These are phyloP conservation scores for Coniferiporia sulphurascens DNA, from an alignment of 1,284 basidiomycete genomes.

Conservation along the genomic window DNA sequence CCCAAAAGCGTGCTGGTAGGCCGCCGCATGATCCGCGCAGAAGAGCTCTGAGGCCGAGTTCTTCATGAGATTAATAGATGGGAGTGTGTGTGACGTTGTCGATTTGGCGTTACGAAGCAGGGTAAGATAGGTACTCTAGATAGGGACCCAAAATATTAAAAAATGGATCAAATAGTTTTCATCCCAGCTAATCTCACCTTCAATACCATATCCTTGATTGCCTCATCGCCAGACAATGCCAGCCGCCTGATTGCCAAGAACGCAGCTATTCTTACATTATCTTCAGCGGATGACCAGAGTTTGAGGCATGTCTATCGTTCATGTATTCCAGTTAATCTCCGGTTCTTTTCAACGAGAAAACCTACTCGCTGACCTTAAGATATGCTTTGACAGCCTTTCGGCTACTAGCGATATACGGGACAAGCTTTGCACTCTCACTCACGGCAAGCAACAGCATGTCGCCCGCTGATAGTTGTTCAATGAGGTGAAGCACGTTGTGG, in stretches of 20 bases:
- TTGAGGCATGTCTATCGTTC: conserved; percentile 67
- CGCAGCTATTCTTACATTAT: conserved; percentile 81
- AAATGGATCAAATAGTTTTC: conserved; percentile 5
- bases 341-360: not conserved
- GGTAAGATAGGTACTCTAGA: conserved; percentile 81
- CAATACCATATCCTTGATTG: conserved; percentile 80
- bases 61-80: conserved; percentile 97
- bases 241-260: conserved; percentile 85
- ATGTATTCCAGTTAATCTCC: not conserved
- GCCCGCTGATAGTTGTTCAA: conserved; percentile 70
- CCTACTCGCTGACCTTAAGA: conserved; percentile 57
- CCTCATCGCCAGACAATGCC: conserved; percentile 75
- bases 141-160: not conserved
- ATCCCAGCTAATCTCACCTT: conserved; percentile 50
- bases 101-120: conserved; percentile 80
- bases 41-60: conserved; percentile 94
- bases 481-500: conserved; percentile 75
- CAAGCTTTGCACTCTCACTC: conserved; percentile 77
- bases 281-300: conserved; percentile 79
- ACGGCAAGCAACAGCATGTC: conserved; percentile 71
- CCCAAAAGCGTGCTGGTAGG: conserved; percentile 95
- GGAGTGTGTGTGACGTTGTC: conserved; percentile 83
- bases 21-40: conserved; percentile 65
- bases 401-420: conserved; percentile 82
- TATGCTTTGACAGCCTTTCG: conserved; percentile 82